Percentiles rank a stretch among this genome's conserved stretches.
Evolutionary conservation across 2,329 filamentous ascomycete genomes (phyloP).

Genomic region (Parastagonospora avenae): DNA sequence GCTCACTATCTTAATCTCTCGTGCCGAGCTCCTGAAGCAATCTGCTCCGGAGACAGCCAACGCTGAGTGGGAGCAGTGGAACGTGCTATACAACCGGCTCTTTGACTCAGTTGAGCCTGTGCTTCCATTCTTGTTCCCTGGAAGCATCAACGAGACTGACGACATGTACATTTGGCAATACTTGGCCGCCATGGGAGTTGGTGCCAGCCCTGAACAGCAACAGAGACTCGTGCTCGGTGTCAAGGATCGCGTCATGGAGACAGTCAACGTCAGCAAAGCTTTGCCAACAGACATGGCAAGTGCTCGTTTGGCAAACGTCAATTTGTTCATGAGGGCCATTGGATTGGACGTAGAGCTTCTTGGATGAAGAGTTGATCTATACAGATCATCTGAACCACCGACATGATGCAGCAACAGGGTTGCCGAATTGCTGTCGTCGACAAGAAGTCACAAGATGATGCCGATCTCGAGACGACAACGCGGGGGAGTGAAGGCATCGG

Average conservation of each 20-base stretch:
- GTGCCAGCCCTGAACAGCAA: slow-evolving; percentile 91
- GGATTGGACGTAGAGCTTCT: slow-evolving; percentile 91
- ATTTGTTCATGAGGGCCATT: slow-evolving; percentile 97
- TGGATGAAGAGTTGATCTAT: slow-evolving; percentile 50
- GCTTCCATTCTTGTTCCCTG: slow-evolving; percentile 85
- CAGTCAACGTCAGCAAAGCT: slow-evolving; percentile 85
- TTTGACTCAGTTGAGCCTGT: slow-evolving; percentile 87
- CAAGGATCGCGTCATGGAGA: slow-evolving; percentile 98
- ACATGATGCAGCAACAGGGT: neutral
- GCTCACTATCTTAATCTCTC: slow-evolving; percentile 91
- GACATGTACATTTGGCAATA: slow-evolving; percentile 99
- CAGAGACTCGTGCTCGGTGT: slow-evolving; percentile 92
- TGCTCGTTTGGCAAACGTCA: slow-evolving; percentile 87
- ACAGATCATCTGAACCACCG: neutral
- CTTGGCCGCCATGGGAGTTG: slow-evolving; percentile 91
- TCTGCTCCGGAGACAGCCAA: slow-evolving; percentile 68
- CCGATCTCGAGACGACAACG: neutral
- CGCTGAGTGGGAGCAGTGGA: slow-evolving; percentile 77
- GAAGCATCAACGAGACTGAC: slow-evolving; percentile 84
- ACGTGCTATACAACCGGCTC: slow-evolving; percentile 78
- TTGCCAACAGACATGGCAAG: slow-evolving; percentile 84
- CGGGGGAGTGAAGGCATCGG: neutral
- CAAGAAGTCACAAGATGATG: no score
- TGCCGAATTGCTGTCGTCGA: neutral
- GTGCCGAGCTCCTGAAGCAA: slow-evolving; percentile 91